Evolutionary conservation across 768 basidiomycete species (phyloP).

Genomic region (Boletus pseudopeckii): DNA sequence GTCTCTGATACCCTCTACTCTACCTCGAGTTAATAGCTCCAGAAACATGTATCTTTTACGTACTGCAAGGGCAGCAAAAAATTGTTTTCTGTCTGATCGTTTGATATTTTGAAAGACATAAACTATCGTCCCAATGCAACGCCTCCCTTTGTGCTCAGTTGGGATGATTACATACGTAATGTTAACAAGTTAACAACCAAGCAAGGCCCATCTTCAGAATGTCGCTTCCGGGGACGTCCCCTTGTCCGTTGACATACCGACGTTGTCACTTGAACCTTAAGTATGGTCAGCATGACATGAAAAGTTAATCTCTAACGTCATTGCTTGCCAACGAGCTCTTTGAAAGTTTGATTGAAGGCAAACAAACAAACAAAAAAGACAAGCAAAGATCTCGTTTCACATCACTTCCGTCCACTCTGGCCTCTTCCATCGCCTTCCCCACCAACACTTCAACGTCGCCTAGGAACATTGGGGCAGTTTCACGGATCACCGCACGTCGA

Average conservation of each 20-base stretch:
- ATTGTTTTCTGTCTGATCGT: not conserved
- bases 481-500: too few species aligned
- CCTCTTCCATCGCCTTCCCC: too few species aligned
- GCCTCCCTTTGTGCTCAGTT: not conserved
- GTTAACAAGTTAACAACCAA: not conserved
- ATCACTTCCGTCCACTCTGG: too few species aligned
- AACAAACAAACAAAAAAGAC: too few species aligned
- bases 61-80: slow-evolving; percentile 7
- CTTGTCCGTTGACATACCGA: slow-evolving; percentile 3
- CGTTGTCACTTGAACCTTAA: not conserved
- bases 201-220: not conserved
- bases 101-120: not conserved
- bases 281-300: not conserved
- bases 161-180: slow-evolving; percentile 1
- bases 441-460: too few species aligned
- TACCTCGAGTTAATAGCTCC: slow-evolving; percentile 28
- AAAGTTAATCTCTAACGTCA: not conserved
- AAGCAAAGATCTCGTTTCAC: too few species aligned
- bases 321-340: too few species aligned
- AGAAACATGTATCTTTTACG: slow-evolving; percentile 30
- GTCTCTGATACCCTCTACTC: slow-evolving; percentile 29
- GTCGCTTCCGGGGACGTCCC: not conserved
- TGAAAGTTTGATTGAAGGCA: too few species aligned
- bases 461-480: too few species aligned
- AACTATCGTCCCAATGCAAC: not conserved